Base-by-base conservation (phyloP, 176 grass and related monocot species). In the Eleusine coracana region DNA sequence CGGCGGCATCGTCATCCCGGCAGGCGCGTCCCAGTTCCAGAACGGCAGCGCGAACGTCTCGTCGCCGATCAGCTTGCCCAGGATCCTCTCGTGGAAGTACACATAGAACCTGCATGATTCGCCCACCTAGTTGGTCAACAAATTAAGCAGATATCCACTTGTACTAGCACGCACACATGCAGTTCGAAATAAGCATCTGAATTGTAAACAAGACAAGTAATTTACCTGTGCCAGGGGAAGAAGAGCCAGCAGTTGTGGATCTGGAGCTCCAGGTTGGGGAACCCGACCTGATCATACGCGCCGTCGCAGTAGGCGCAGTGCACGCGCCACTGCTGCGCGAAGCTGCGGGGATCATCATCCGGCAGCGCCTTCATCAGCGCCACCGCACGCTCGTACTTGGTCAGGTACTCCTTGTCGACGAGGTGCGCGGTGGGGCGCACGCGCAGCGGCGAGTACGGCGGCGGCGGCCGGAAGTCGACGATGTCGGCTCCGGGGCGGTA, bases 1-100 rank as follows among this genome's bases (percentile, higher is more conserved):
- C 3, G 84, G 12, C 10, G 91, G 94, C 44, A 97, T 36, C 27
- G 80, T 49, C 90, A 96, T 96, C 68, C 93, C 88, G 11, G 0
- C 71, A 1, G 93, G 93, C 52, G 88, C 86, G 71, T 96, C 93
- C 93, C 90, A 96, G 83, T 96, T 96, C 93, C 93, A 96, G 88
- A 92, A 96, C 1, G 93, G 93, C 14, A 96, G 80, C 5, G 88
- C 80, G 61, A 96, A 96, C 21, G 77, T 70, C n/a, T 91, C 90
- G 78, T 96, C 93, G 21, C 90, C 93, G 68, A 96, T 89, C 61
- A 96, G 92, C 71, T 87, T 89, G 7, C 87, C 91, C 4, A 97
- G 83, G 27, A 97, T 97, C 60, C 89, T 76, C 87, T 92, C 94
- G 17, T 97, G 67, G 70, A 97, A 97, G 71, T 94, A 86, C 51